These are phyloP conservation scores for Acanthamoeba culbertsoni DNA, from an alignment of 208 protist genomes.

Conservation along the genomic window DNA sequence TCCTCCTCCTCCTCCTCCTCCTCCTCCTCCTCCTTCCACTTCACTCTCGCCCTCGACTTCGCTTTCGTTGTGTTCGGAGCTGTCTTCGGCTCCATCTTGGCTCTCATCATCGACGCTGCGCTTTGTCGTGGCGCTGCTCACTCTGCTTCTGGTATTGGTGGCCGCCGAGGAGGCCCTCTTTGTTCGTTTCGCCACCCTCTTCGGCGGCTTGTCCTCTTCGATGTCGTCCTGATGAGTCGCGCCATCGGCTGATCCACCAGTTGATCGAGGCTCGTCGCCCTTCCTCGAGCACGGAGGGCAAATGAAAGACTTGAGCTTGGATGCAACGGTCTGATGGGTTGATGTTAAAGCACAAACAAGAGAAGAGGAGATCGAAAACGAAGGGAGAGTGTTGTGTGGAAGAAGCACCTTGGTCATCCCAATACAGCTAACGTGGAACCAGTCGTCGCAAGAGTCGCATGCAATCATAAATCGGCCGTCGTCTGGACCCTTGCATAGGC, in stretches of 20 bases:
- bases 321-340: neutral
- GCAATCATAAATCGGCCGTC: constrained; percentile 60
- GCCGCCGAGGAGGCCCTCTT: neutral
- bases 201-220: neutral
- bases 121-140: neutral
- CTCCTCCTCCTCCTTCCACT: neutral
- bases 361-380: neutral
- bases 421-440: constrained; percentile 59
- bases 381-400: neutral
- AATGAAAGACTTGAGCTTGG: constrained; percentile 3
- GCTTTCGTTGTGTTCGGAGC: constrained; percentile 23
- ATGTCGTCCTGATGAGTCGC: neutral
- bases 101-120: neutral
- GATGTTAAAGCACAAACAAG: neutral
- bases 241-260: no score
- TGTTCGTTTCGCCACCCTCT: neutral
- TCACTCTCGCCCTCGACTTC: neutral
- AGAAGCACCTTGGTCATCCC: constrained; percentile 29
- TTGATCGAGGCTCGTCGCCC: neutral
- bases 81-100: constrained; percentile 10
- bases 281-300: neutral
- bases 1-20: neutral
- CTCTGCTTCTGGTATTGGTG: neutral
- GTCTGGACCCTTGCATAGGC: constrained; percentile 54
- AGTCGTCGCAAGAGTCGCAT: constrained; percentile 59